phyloP scores from a whole-genome alignment of 192 early-diverging fungal genomes.

The Backusella tuberculispora region DNA sequence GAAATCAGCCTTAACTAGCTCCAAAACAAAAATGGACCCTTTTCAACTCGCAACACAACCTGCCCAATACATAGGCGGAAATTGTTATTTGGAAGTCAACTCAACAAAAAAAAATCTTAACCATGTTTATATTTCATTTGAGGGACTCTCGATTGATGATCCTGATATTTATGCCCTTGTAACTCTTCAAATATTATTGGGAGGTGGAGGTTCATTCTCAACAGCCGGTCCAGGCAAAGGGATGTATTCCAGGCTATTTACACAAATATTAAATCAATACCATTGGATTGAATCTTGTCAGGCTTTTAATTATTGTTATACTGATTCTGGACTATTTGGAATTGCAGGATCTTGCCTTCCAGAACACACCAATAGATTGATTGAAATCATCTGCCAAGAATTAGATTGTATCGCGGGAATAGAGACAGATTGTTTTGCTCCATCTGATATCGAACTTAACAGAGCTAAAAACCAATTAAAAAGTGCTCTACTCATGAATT shows the following conservation, averaged over 20 bases:
- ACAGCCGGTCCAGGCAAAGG: constrained; percentile 97
- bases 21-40: not conserved
- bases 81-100: constrained; percentile 64
- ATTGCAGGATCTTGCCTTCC: constrained; percentile 86
- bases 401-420: constrained; percentile 68
- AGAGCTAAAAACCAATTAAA: constrained; percentile 96
- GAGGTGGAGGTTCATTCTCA: constrained; percentile 93
- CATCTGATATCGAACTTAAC: constrained; percentile 65
- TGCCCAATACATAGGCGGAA: constrained; percentile 83
- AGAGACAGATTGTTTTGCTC: constrained; percentile 33
- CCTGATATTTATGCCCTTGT: constrained; percentile 92
- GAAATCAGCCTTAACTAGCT: not conserved
- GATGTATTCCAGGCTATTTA: constrained; percentile 97
- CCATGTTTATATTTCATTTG: constrained; percentile 89
- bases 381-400: constrained; percentile 85
- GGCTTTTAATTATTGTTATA: constrained; percentile 89
- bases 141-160: constrained; percentile 77
- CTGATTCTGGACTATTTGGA: constrained; percentile 90
- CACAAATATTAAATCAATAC: constrained; percentile 89
- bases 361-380: constrained; percentile 66
- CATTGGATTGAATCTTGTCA: constrained; percentile 94
- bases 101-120: constrained; percentile 66
- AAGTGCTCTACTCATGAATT: constrained; percentile 86
- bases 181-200: constrained; percentile 85
- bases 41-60: constrained; percentile 43